Evolutionary conservation across 2,329 filamentous ascomycete genomes (phyloP).

Genomic region (Coleophoma cylindrospora): DNA sequence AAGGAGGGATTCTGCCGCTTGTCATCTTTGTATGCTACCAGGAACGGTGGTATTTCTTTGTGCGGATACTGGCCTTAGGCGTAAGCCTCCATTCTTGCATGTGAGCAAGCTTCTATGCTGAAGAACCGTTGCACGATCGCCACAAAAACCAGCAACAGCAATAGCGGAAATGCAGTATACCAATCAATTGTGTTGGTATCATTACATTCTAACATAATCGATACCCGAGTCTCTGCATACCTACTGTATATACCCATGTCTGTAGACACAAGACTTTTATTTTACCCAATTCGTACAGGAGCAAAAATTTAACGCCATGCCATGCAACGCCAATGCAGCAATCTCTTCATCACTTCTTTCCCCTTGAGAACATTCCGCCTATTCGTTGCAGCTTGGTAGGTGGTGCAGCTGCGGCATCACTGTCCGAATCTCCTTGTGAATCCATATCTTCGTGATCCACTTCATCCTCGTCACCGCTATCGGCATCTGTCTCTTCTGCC

Average conservation of each 20-base stretch:
- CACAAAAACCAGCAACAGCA: no score
- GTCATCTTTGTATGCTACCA: no score
- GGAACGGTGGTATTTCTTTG: no score
- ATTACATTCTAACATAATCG: not conserved
- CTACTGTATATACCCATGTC: constrained; percentile 4
- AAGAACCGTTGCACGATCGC: no score
- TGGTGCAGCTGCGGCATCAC: constrained; percentile 27
- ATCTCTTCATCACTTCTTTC: constrained; percentile 16
- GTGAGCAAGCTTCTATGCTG: no score
- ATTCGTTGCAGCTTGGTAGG: constrained; percentile 22
- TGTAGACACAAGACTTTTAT: not conserved
- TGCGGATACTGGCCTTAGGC: no score
- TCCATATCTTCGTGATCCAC: constrained; percentile 39
- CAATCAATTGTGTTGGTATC: not conserved
- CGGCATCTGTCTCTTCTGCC: constrained; percentile 37
- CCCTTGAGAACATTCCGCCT: constrained; percentile 14
- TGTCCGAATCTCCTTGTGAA: constrained; percentile 36
- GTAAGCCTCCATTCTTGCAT: no score
- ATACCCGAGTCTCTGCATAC: not conserved
- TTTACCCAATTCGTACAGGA: constrained; percentile 3
- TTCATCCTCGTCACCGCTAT: constrained; percentile 34
- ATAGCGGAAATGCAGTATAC: no score
- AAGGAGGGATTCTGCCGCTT: no score
- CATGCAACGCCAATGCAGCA: constrained; percentile 22
- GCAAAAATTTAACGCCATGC: constrained; percentile 16